Conservation (phyloP, 768 basidiomycete genomes). For the Tulasnella sp. region DNA sequence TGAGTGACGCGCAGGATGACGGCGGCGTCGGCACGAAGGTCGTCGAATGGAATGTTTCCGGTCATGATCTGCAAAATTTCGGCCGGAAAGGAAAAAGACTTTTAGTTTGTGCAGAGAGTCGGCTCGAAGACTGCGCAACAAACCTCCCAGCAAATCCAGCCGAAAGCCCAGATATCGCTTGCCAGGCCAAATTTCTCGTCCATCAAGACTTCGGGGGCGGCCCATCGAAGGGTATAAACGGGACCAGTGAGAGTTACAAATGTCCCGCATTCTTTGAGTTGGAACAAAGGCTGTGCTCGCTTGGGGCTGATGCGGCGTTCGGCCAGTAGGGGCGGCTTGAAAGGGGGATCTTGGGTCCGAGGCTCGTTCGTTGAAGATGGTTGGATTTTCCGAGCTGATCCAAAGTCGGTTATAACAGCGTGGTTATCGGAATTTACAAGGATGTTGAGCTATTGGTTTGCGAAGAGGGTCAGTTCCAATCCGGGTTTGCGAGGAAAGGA, state of each 20-base stretch:
- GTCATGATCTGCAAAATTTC: background rate
- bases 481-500: too few relatives aligned
- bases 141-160: background rate
- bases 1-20: background rate
- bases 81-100: too few relatives aligned
- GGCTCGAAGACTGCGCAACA: background rate
- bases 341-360: too few relatives aligned
- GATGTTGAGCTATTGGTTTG: background rate
- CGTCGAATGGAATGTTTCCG: background rate
- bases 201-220: background rate
- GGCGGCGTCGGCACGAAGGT: background rate
- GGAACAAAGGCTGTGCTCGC: background rate
- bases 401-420: background rate
- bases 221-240: background rate
- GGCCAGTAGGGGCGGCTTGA: background rate
- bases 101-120: background rate
- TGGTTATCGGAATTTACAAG: background rate
- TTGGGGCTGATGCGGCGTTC: background rate
- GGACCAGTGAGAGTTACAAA: background rate
- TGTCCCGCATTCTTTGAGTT: background rate
- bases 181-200: background rate
- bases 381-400: background rate
- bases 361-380: background rate
- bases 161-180: background rate
- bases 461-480: too few relatives aligned